Evolutionary conservation across 176 grass and related monocot genomes (phyloP), one percentile per base, ranked within the genome.

Genomic region (Oryza australiensis): DNA sequence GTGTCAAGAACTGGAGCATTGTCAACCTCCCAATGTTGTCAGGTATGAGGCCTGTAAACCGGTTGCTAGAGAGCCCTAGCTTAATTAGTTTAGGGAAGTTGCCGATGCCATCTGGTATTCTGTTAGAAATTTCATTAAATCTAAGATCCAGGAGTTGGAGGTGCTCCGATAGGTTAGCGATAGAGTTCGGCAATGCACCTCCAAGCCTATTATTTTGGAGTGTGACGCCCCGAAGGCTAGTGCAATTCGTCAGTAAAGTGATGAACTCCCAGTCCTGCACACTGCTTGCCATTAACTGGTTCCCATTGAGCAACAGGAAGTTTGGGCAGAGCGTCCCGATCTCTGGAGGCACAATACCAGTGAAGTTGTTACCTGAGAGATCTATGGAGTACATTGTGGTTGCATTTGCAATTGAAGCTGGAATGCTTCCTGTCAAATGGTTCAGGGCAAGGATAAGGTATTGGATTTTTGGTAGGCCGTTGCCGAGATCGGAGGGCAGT

Each of bases 231-330:
- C 59, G 70, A 51, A 92, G 62, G 64, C 67, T 77, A 35, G 78
- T 89, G 60, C 86, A 86, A 72, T 92, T 92, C 22, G 82, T 80
- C 66, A 92, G 43, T 16, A 73, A 67, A n/a, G 63, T 62, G 14
- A 83, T 68, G 45, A 92, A 68, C 26, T 48, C 18, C 24, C 83
- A 80, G 75, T 64, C 84, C 33, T 45, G 74, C 4, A 5, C 38
- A 7, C 45, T 80, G 67, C 68, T 67, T 66, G 84, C 66, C 77
- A 55, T n/a, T 12, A 86, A 7, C 46, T 80, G 64, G 75, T 86
- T 86, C 32, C 27, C 16, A 13, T 74, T 29, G 48, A 86, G 55
- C 15, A 69, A 28, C 22, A 89, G 70, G 69, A 55, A 72, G 43
- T 81, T 79, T 69, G 77, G 80, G 9, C 70, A 89, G 33, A 89